A percentile compares a stretch with the other conserved stretches of the same genome.
Evolutionary conservation across 2,329 filamentous ascomycete genomes (phyloP).

Genomic region (Waltergamsia citrina): DNA sequence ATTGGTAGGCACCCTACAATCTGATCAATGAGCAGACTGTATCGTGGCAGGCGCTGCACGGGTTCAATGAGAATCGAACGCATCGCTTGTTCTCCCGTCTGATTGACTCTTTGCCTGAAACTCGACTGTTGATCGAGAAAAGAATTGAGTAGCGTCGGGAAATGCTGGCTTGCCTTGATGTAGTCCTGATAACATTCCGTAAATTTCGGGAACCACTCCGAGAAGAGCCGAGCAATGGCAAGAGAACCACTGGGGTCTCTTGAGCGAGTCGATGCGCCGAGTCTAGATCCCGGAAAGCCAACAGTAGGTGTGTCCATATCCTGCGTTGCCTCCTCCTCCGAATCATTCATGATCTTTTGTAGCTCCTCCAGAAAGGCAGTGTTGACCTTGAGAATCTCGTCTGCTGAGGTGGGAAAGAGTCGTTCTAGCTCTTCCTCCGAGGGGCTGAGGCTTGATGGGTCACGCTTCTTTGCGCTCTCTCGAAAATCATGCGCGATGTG

Average conservation of each 20-base stretch:
- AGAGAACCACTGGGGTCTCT: conserved; percentile 72
- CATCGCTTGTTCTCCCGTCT: conserved; percentile 81
- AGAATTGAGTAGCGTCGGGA: conserved; percentile 69
- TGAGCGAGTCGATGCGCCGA: conserved; percentile 31
- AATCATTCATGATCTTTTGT: conserved; percentile 68
- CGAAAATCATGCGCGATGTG: conserved; percentile 75
- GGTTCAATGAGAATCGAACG: conserved; percentile 93
- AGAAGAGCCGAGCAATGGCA: conserved; percentile 68
- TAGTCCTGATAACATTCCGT: conserved; percentile 88
- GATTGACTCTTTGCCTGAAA: conserved; percentile 70
- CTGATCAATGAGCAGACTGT: conserved; percentile 93
- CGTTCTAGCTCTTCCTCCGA: conserved; percentile 62
- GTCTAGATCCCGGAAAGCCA: conserved; percentile 29
- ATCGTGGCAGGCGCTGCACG: conserved; percentile 86
- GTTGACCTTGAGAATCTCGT: conserved; percentile 75
- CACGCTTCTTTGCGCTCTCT: conserved; percentile 51
- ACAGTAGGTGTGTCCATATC: conserved; percentile 58
- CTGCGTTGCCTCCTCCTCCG: conserved; percentile 67
- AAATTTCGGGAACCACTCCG: conserved; percentile 91
- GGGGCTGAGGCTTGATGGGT: conserved; percentile 57
- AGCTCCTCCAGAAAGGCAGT: conserved; percentile 70
- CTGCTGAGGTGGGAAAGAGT: conserved; percentile 73
- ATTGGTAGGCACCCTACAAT: conserved; percentile 81
- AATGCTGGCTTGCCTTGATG: conserved; percentile 80
- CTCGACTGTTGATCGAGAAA: conserved; percentile 76